Percentiles rank a stretch among this genome's conserved stretches.
Evolutionary conservation across 2,329 filamentous ascomycete species (phyloP).

Genomic region (Fonsecaea nubica): DNA sequence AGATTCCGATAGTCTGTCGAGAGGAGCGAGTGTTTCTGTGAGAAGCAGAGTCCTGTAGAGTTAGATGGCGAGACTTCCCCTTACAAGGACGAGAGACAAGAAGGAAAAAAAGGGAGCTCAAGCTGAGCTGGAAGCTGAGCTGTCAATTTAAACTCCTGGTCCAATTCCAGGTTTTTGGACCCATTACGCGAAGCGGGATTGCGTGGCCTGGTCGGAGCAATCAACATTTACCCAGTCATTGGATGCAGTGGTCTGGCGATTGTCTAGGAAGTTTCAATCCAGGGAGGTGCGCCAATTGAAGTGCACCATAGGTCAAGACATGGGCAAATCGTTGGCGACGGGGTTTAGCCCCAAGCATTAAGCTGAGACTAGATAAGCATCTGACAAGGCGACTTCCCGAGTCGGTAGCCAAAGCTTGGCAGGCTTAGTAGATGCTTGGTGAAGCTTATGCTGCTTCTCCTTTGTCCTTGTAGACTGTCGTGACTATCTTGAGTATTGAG

Average conservation of each 20-base stretch:
- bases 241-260: neutral
- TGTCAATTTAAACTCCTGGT: slow-evolving; percentile 12
- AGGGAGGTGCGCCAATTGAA: neutral
- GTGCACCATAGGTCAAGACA: neutral
- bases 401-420: neutral
- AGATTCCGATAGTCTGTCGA: neutral
- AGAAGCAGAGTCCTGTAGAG: neutral
- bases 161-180: slow-evolving; percentile 7
- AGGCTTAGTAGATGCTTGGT: neutral
- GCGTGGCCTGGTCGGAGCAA: neutral
- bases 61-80: neutral
- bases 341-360: neutral
- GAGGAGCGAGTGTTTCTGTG: neutral
- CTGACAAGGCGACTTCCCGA: neutral
- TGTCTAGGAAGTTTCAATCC: neutral
- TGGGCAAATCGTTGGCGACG: neutral
- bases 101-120: slow-evolving; percentile 1
- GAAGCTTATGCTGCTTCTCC: neutral
- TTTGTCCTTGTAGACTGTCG: no score
- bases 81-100: neutral
- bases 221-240: neutral
- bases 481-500: no score
- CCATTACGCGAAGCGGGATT: neutral
- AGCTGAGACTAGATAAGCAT: neutral
- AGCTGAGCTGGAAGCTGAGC: neutral